Conservation (phyloP, 2,329 filamentous ascomycete genomes). For the Aspergillus vadensis region DNA sequence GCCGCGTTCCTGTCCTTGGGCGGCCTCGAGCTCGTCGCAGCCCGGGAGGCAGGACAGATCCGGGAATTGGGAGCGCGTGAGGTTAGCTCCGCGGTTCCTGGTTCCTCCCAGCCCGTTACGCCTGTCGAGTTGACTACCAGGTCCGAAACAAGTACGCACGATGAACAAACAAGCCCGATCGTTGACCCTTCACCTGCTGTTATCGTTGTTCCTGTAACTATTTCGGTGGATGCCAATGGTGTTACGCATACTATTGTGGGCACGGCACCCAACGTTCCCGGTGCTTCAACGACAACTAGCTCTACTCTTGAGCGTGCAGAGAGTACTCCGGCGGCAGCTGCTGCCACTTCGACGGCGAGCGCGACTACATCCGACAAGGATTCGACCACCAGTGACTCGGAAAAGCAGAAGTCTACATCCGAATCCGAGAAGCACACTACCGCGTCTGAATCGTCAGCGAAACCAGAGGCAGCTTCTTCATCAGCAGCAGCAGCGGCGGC, state of each 20-base stretch:
- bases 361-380: not conserved
- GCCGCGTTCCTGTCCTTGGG: slow-evolving; percentile 38
- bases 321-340: not conserved
- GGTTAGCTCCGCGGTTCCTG: slow-evolving; percentile 7
- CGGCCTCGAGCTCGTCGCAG: slow-evolving; percentile 36
- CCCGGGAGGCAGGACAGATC: slow-evolving; percentile 28
- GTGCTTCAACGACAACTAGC: slow-evolving; percentile 18
- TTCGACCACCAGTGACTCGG: not conserved
- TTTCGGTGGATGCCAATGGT: slow-evolving; percentile 27
- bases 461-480: not conserved
- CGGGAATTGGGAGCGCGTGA: slow-evolving; percentile 35
- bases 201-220: slow-evolving; percentile 23
- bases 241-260: slow-evolving; percentile 27
- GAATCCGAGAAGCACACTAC: not conserved
- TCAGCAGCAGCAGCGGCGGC: not conserved
- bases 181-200: slow-evolving; percentile 14
- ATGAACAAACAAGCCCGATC: slow-evolving; percentile 4
- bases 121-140: slow-evolving; percentile 1
- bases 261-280: slow-evolving; percentile 11
- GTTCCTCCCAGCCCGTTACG: not conserved
- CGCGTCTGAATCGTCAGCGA: not conserved
- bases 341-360: slow-evolving; percentile 1
- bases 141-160: slow-evolving; percentile 4
- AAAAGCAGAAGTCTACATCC: not conserved
- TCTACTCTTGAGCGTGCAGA: slow-evolving; percentile 9